Evolutionary conservation across 2,329 filamentous ascomycete species (phyloP).

Genomic region (Paraphaeosphaeria minitans): DNA sequence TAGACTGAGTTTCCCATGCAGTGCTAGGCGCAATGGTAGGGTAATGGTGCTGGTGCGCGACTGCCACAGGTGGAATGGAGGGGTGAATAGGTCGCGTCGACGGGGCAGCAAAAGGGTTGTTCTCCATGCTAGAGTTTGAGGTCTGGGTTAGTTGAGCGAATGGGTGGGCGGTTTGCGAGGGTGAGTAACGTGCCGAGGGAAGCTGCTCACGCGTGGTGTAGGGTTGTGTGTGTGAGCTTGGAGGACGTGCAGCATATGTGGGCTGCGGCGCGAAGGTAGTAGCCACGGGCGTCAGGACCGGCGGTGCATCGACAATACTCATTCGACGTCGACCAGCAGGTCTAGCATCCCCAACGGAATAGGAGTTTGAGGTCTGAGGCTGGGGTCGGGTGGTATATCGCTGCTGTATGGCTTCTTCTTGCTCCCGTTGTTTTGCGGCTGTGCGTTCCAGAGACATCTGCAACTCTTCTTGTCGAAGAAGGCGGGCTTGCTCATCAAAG

Average conservation of each 20-base stretch:
- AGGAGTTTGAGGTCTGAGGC: conserved; percentile 18
- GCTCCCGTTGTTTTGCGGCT: conserved; percentile 24
- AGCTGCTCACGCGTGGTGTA: conserved; percentile 23
- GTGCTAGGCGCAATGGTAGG: conserved; percentile 14
- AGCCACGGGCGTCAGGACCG: conserved; percentile 15
- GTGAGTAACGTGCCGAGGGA: conserved; percentile 29
- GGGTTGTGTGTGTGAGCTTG: conserved; percentile 22
- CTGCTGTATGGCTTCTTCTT: conserved; percentile 23
- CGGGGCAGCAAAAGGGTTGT: conserved; percentile 27
- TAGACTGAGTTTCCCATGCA: conserved; percentile 32
- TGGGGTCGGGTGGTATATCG: conserved; percentile 28
- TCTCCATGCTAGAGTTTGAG: conserved; percentile 15
- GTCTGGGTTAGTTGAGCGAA: conserved; percentile 20
- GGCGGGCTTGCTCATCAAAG: conserved; percentile 11
- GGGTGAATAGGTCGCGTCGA: conserved; percentile 17
- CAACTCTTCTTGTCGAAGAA: conserved; percentile 18
- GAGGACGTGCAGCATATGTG: conserved; percentile 23
- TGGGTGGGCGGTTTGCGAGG: conserved; percentile 25
- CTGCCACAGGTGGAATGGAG: conserved; percentile 20
- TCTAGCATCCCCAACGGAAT: conserved; percentile 7
- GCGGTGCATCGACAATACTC: conserved; percentile 27
- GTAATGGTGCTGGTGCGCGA: conserved; percentile 17
- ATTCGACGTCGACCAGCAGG: conserved; percentile 20
- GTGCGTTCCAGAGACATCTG: conserved; percentile 25
- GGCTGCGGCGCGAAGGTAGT: conserved; percentile 19